A percentile compares a stretch with the other conserved stretches of the same genome.
Conservation (phyloP, 148 eudicot genomes). For the Diospyros lotus region DNA sequence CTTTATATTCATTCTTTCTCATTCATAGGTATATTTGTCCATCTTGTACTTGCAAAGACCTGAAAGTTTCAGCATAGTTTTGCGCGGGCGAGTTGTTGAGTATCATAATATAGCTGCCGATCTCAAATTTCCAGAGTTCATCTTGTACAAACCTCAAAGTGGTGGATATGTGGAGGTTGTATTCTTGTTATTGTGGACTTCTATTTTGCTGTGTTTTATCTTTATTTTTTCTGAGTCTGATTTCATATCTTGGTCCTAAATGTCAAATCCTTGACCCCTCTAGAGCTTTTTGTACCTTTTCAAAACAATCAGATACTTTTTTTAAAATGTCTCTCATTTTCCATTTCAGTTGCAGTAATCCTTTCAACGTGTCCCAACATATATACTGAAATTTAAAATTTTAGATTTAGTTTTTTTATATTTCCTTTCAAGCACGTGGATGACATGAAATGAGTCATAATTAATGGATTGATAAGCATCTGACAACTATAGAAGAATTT, state of each 20-base stretch:
- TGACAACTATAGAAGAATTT: background rate
- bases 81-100: conserved; percentile 70
- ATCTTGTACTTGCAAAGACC: conserved; percentile 78
- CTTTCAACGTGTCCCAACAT: background rate
- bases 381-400: background rate
- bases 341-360: background rate
- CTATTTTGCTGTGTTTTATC: background rate
- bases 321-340: too few relatives aligned
- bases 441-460: background rate
- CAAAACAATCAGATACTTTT: too few relatives aligned
- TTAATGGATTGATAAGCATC: too few relatives aligned
- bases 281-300: too few relatives aligned
- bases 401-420: background rate
- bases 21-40: conserved; percentile 73
- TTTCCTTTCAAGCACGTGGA: background rate
- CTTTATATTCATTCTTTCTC: background rate
- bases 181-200: conserved; percentile 3
- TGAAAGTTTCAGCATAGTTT: conserved; percentile 48
- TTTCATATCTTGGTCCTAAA: too few relatives aligned
- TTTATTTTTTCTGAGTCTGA: background rate
- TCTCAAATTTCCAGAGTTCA: conserved; percentile 77
- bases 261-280: too few relatives aligned
- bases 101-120: conserved; percentile 67
- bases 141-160: conserved; percentile 80
- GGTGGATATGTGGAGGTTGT: conserved; percentile 65